These are phyloP conservation scores for Leishmania turanica DNA, from an alignment of 208 protist species.

Conservation along the genomic window DNA sequence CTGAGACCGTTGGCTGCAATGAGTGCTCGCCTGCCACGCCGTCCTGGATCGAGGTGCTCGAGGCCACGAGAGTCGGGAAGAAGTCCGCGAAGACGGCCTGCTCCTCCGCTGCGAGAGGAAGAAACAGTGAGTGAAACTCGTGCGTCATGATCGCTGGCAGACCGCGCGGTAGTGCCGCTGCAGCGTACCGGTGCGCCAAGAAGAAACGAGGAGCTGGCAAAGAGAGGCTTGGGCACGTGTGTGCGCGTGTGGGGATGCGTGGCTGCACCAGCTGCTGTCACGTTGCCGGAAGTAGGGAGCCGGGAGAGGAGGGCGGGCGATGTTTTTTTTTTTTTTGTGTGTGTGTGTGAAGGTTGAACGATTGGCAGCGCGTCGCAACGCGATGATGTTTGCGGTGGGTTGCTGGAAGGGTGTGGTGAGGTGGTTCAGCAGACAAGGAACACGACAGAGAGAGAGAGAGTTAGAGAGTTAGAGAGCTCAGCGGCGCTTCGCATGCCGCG, in stretches of 20 bases:
- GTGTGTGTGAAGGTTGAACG: not conserved
- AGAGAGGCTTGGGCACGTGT: not conserved
- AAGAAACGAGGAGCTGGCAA: not conserved
- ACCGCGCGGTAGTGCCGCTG: not conserved
- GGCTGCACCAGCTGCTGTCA: not conserved
- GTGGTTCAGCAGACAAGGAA: not conserved
- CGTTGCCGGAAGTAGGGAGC: not conserved
- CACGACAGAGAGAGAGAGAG: not conserved
- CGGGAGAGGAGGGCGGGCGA: not conserved
- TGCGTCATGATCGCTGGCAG: slow-evolving; percentile 7
- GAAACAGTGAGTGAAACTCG: slow-evolving; percentile 33
- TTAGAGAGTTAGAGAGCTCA: not conserved
- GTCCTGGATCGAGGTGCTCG: slow-evolving; percentile 3
- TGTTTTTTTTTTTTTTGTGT: too few relatives aligned
- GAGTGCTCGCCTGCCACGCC: slow-evolving; percentile 8
- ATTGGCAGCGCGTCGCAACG: not conserved
- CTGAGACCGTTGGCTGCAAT: not conserved
- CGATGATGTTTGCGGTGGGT: not conserved
- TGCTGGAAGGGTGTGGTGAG: not conserved
- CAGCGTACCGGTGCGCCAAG: not conserved
- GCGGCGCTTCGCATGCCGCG: not conserved
- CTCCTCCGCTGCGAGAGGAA: slow-evolving; percentile 30
- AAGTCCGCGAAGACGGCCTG: slow-evolving; percentile 33
- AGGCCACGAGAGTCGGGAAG: slow-evolving; percentile 19
- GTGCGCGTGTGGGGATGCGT: slow-evolving; percentile 3